Conservation (phyloP, 179 eudicot genomes). For the Camellia oleifera region DNA sequence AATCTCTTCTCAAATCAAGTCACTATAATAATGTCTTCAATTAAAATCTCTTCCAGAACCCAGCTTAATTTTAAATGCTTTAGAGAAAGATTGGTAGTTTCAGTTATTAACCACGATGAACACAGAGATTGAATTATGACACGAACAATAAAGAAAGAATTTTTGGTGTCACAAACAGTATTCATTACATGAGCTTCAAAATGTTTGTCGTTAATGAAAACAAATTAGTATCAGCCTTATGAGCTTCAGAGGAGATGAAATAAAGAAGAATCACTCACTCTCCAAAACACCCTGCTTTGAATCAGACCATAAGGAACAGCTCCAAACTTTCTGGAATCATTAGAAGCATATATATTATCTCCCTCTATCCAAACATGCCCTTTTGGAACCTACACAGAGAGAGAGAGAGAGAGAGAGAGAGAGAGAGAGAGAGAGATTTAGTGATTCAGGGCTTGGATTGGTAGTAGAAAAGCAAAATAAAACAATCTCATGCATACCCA, state of each 20-base stretch:
- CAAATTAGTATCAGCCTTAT: not conserved
- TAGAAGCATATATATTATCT: slow-evolving; percentile 58
- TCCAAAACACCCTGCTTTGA: slow-evolving; percentile 58
- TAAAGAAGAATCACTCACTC: slow-evolving; percentile 37
- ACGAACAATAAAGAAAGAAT: not conserved
- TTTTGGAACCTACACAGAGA: slow-evolving; percentile 59
- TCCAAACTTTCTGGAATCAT: slow-evolving; percentile 76
- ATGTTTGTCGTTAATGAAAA: not conserved
- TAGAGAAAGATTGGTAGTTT: too few species aligned
- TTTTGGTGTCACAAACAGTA: not conserved
- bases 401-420: too few species aligned
- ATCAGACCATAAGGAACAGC: slow-evolving; percentile 73
- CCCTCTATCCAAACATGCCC: slow-evolving; percentile 92
- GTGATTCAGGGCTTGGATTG: not conserved
- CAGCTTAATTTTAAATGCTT: not conserved
- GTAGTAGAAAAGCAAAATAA: not conserved
- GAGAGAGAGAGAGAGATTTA: not conserved
- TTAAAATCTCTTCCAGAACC: not conserved
- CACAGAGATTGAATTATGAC: not conserved
- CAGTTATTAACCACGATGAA: too few species aligned
- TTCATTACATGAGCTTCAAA: not conserved
- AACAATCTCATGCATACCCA: not conserved
- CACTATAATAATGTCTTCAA: not conserved
- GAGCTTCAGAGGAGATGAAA: not conserved
- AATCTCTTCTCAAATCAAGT: not conserved